phyloP scores from a whole-genome alignment of 768 basidiomycete species.

The Kwoniella heveanensis region DNA sequence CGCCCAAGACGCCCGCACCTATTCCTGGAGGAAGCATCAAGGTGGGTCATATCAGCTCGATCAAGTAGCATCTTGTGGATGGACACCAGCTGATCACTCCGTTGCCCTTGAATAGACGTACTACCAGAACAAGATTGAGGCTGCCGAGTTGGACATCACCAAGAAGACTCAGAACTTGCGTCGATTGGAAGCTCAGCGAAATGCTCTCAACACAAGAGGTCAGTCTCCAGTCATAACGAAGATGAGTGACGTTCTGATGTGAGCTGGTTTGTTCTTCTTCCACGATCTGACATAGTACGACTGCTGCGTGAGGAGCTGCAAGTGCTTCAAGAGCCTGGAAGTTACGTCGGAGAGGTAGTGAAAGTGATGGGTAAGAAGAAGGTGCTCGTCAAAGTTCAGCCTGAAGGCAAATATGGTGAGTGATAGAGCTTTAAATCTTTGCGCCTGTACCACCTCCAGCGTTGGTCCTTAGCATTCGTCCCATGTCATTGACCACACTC shows the following conservation, averaged over 20 bases:
- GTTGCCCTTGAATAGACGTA: no score
- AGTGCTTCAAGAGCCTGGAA: conserved; percentile 88
- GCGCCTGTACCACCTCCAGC: no score
- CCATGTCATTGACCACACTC: neutral
- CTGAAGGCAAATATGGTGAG: conserved; percentile 98
- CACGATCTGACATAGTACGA: no score
- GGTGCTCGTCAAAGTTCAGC: conserved; percentile 96
- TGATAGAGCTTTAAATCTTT: conserved; percentile 29
- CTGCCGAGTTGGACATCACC: conserved; percentile 88
- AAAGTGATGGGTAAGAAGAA: conserved; percentile 99
- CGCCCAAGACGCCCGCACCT: conserved; percentile 29
- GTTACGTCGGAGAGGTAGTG: conserved; percentile 95
- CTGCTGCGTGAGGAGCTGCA: conserved; percentile 89
- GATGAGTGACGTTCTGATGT: no score
- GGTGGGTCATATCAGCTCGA: conserved; percentile 25
- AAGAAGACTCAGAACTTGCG: conserved; percentile 95
- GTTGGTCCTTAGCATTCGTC: neutral
- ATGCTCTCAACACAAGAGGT: conserved; percentile 96
- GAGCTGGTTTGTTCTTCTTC: no score
- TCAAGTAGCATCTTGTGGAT: no score
- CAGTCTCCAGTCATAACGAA: no score
- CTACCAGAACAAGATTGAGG: conserved; percentile 94
- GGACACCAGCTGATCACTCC: neutral
- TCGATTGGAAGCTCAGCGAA: conserved; percentile 92
- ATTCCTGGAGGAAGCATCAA: conserved; percentile 42